Evolutionary conservation across 148 eudicot species (phyloP).

Genomic region (Persicaria maculosa): DNA sequence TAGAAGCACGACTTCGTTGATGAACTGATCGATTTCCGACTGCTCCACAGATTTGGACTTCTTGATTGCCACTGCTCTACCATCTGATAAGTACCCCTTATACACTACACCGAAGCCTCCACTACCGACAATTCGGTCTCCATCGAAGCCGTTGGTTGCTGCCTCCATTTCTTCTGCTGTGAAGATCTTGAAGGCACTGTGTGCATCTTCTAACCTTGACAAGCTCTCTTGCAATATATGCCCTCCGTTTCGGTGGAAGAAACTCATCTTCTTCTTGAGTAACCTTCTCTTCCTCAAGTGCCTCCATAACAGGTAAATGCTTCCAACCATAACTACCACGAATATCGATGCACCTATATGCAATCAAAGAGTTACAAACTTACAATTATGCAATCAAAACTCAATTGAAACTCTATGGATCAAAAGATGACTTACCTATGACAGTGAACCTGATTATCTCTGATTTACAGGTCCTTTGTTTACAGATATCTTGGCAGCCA

Average conservation of each 20-base stretch:
- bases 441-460: slow-evolving; percentile 5
- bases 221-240: slow-evolving; percentile 1
- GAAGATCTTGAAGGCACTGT: slow-evolving; percentile 15
- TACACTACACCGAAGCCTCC: slow-evolving; percentile 26
- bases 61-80: slow-evolving; percentile 2
- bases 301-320: slow-evolving; percentile 4
- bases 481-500: slow-evolving; percentile 3
- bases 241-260: slow-evolving; percentile 13
- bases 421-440: not conserved
- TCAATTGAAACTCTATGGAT: not conserved
- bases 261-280: not conserved
- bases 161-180: slow-evolving; percentile 15
- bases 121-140: slow-evolving; percentile 19
- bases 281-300: slow-evolving; percentile 1
- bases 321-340: not conserved
- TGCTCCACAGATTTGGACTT: slow-evolving; percentile 20
- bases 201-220: not conserved
- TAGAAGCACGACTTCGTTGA: slow-evolving; percentile 23
- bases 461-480: not conserved
- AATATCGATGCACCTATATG: slow-evolving; percentile 4
- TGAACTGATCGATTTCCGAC: slow-evolving; percentile 24
- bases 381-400: not conserved
- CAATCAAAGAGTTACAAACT: too few relatives aligned
- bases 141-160: slow-evolving; percentile 27
- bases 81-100: slow-evolving; percentile 2